A percentile compares a stretch with the other conserved stretches of the same genome.
Conservation (phyloP, 805 yeast species). For the Starmerella bacillaris region DNA sequence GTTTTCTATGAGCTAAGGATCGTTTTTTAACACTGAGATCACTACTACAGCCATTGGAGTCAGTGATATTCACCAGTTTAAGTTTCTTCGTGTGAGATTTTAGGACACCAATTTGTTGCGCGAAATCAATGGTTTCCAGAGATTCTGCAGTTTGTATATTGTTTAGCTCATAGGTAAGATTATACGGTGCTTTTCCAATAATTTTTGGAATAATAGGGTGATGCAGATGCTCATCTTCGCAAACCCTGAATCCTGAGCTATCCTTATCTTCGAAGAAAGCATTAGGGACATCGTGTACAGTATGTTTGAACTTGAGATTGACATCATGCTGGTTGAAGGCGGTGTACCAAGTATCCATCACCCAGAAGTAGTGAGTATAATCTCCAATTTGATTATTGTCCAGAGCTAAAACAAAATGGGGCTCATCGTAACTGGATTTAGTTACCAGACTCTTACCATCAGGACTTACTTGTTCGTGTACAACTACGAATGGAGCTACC, state of each 20-base stretch:
- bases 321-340: constrained; percentile 7
- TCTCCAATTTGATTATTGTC: constrained; percentile 6
- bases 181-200: constrained; percentile 12
- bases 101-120: not conserved
- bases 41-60: constrained; percentile 8
- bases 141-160: not conserved
- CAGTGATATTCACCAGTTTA: constrained; percentile 5
- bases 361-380: constrained; percentile 14
- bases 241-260: constrained; percentile 1
- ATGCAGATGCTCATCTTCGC: constrained; percentile 3
- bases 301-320: constrained; percentile 6
- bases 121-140: not conserved
- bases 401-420: not conserved
- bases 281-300: constrained; percentile 9
- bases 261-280: constrained; percentile 2
- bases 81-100: constrained; percentile 1
- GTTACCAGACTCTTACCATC: constrained; percentile 3
- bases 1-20: not conserved
- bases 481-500: constrained; percentile 16
- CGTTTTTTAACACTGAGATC: not conserved
- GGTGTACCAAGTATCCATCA: constrained; percentile 14
- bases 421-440: constrained; percentile 2
- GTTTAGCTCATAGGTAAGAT: constrained; percentile 4
- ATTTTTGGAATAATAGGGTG: constrained; percentile 5
- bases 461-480: constrained; percentile 15